A percentile compares a stretch with the other conserved stretches of the same genome.
These are phyloP conservation scores for Neurospora pannonica DNA, from an alignment of 495 filamentous ascomycete genomes.

Conservation along the genomic window DNA sequence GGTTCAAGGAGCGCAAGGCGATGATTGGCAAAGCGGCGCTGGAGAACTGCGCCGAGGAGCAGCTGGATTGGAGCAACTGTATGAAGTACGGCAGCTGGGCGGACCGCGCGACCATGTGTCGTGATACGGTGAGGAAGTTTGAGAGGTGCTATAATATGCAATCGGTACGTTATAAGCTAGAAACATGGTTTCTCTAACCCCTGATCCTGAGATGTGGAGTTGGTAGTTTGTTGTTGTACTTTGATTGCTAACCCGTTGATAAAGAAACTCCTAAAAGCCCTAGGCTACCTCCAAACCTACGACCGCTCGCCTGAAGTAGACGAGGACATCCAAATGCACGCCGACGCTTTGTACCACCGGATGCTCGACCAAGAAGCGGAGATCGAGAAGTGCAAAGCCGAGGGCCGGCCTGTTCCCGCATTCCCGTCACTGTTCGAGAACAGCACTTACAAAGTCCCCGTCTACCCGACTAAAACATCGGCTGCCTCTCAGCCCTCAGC, in stretches of 20 bases:
- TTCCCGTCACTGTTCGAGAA: constrained; percentile 38
- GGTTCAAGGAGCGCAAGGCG: constrained; percentile 71
- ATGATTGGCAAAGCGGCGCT: constrained; percentile 72
- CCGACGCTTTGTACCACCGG: constrained; percentile 76
- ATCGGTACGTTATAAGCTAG: constrained; percentile 42
- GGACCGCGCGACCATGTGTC: constrained; percentile 62
- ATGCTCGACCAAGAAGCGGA: constrained; percentile 69
- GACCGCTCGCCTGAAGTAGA: constrained; percentile 58
- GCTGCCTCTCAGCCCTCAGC: background rate
- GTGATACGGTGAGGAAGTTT: constrained; percentile 56
- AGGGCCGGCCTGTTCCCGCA: constrained; percentile 41
- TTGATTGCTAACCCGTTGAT: background rate
- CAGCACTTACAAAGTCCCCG: constrained; percentile 11
- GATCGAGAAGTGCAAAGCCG: constrained; percentile 56
- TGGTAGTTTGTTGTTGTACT: background rate
- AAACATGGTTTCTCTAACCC: background rate
- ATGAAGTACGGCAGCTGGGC: constrained; percentile 54
- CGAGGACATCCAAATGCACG: constrained; percentile 92
- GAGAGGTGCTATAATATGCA: constrained; percentile 78
- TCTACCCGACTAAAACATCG: constrained; percentile 15
- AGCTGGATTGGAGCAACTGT: constrained; percentile 65
- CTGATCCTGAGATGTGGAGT: background rate
- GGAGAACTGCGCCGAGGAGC: constrained; percentile 88
- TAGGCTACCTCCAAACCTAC: constrained; percentile 72
- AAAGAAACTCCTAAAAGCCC: constrained; percentile 74